Conservation (phyloP, 768 basidiomycete species). For the Suillus plorans region DNA sequence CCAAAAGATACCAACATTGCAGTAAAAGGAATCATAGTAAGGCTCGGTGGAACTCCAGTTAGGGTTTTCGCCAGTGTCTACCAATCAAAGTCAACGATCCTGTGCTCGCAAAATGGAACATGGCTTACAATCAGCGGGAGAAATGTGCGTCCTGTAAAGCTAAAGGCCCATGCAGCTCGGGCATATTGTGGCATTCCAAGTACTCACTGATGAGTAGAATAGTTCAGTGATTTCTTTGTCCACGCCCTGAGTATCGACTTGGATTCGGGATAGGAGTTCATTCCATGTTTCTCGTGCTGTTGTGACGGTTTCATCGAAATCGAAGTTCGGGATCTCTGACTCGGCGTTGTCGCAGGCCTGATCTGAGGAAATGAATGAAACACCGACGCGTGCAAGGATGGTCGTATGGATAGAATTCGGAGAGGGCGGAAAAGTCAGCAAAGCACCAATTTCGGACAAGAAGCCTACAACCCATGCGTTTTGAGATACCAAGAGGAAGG, state of each 20-base stretch:
- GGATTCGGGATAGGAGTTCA: slow-evolving; percentile 53
- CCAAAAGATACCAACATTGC: slow-evolving; percentile 46
- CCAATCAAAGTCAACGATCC: not conserved
- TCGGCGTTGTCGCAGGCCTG: slow-evolving; percentile 65
- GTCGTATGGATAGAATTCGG: slow-evolving; percentile 37
- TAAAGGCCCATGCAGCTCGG: slow-evolving; percentile 15
- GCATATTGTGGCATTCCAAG: not conserved
- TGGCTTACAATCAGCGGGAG: slow-evolving; percentile 60
- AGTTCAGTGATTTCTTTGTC: slow-evolving; percentile 48
- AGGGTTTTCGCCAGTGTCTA: slow-evolving; percentile 65
- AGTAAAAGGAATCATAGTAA: slow-evolving; percentile 68
- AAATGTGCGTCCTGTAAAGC: slow-evolving; percentile 62
- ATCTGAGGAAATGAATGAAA: slow-evolving; percentile 58
- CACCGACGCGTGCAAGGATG: slow-evolving; percentile 61
- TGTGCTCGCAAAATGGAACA: not conserved
- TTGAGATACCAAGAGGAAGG: not conserved
- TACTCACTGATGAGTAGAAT: slow-evolving; percentile 56
- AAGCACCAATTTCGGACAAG: slow-evolving; percentile 49
- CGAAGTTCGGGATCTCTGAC: slow-evolving; percentile 57
- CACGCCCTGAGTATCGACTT: slow-evolving; percentile 50
- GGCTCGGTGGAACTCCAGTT: slow-evolving; percentile 64
- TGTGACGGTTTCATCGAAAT: slow-evolving; percentile 48
- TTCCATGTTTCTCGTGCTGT: slow-evolving; percentile 53
- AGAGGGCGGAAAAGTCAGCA: slow-evolving; percentile 50
- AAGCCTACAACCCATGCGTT: slow-evolving; percentile 35